A percentile compares a stretch with the other conserved stretches of the same genome.
Conservation (phyloP, 495 filamentous ascomycete species). For the Endocarpon pusillum region DNA sequence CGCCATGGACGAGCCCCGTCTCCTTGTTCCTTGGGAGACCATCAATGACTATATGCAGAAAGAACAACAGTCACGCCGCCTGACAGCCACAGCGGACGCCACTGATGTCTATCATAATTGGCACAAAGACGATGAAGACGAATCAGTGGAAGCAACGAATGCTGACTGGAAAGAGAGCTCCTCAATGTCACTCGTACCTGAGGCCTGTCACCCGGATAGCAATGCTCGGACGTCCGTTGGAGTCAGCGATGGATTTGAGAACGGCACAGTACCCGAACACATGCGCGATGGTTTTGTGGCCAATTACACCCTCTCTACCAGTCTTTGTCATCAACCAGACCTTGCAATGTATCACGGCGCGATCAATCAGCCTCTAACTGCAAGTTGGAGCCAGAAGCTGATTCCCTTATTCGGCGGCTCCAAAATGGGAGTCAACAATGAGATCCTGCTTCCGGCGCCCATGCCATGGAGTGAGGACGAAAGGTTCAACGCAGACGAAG, state of each 20-base stretch:
- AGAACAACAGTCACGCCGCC: slow-evolving; percentile 24
- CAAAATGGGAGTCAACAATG: slow-evolving; percentile 54
- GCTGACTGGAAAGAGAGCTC: no score
- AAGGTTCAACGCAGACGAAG: slow-evolving; percentile 36
- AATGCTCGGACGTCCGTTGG: slow-evolving; percentile 24
- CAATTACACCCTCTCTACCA: slow-evolving; percentile 39
- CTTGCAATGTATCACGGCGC: slow-evolving; percentile 43
- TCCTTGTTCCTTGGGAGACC: slow-evolving; percentile 51
- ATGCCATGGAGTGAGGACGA: slow-evolving; percentile 50
- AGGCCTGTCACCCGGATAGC: slow-evolving; percentile 36
- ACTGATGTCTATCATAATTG: slow-evolving; percentile 10
- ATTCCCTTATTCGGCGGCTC: slow-evolving; percentile 52
- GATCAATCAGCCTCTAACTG: slow-evolving; percentile 41
- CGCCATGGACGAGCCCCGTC: slow-evolving; percentile 46
- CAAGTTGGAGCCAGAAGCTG: slow-evolving; percentile 33
- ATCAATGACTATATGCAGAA: slow-evolving; percentile 34
- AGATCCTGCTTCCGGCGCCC: slow-evolving; percentile 51
- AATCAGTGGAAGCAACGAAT: slow-evolving; percentile 46
- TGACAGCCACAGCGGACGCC: slow-evolving; percentile 11
- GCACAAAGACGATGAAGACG: slow-evolving; percentile 16
- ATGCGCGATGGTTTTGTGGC: slow-evolving; percentile 38
- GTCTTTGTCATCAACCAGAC: slow-evolving; percentile 40
- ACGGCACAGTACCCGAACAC: no score
- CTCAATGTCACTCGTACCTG: slow-evolving; percentile 38
- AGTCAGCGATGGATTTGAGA: slow-evolving; percentile 19